Evolutionary conservation across 2,329 filamentous ascomycete species (phyloP).

Genomic region (Didymella pomorum): DNA sequence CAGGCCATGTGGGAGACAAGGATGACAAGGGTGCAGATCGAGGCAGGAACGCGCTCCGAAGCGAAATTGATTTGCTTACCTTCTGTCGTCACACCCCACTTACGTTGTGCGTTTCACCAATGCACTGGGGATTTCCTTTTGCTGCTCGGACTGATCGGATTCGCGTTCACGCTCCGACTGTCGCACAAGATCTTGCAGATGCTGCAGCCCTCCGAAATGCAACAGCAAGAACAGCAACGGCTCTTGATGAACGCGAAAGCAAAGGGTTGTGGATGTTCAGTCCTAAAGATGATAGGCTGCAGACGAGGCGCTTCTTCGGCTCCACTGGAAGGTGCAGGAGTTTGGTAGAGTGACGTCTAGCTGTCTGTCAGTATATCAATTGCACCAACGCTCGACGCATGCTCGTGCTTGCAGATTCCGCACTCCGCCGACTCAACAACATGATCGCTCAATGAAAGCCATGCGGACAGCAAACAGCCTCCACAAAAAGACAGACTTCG

Average conservation of each 20-base stretch:
- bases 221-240: constrained; percentile 6
- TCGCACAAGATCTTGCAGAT: constrained; percentile 21
- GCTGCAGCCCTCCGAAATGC: constrained; percentile 6
- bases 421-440: constrained; percentile 15
- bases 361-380: constrained; percentile 42
- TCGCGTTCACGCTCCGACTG: constrained; percentile 11
- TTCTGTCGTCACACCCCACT: constrained; percentile 36
- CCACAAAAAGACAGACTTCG: not conserved
- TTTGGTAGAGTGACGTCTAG: constrained; percentile 24
- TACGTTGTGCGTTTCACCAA: constrained; percentile 19
- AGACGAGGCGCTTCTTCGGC: constrained; percentile 26
- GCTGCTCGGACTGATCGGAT: constrained; percentile 6
- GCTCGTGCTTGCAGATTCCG: constrained; percentile 12
- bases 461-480: not conserved
- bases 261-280: constrained; percentile 14
- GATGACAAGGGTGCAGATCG: constrained; percentile 29
- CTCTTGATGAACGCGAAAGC: constrained; percentile 2
- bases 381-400: constrained; percentile 35
- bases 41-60: constrained; percentile 33
- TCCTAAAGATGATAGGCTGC: constrained; percentile 19
- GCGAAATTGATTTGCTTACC: constrained; percentile 48
- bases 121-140: constrained; percentile 11
- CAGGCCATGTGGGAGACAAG: constrained; percentile 47
- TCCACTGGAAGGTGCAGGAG: constrained; percentile 10
- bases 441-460: constrained; percentile 9